Conservation (phyloP, 192 early-diverging fungal genomes). For the Radiomyces spectabilis region DNA sequence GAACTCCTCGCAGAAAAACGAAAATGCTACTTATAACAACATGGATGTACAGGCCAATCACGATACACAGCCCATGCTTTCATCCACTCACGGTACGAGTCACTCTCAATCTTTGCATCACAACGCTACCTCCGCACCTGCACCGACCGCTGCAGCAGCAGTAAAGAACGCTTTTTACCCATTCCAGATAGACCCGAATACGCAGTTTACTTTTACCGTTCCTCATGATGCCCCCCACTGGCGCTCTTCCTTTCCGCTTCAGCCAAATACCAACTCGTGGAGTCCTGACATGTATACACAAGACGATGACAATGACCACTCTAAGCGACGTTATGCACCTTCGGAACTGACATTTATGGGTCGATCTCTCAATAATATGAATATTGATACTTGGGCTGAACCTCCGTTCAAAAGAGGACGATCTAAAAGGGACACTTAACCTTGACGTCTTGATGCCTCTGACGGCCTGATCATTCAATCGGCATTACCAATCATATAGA, state of each 20-base stretch:
- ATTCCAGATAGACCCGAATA: slow-evolving; percentile 26
- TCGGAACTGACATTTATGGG: slow-evolving; percentile 27
- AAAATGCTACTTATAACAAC: too few species aligned
- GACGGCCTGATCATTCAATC: too few species aligned
- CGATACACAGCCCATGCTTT: too few species aligned
- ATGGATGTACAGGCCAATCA: too few species aligned
- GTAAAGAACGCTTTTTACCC: slow-evolving; percentile 9
- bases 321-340: slow-evolving; percentile 11
- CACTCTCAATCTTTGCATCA: too few species aligned
- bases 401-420: slow-evolving; percentile 23
- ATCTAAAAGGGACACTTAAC: too few species aligned
- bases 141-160: neutral
- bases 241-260: slow-evolving; percentile 2
- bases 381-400: slow-evolving; percentile 13
- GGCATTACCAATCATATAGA: too few species aligned
- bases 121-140: neutral
- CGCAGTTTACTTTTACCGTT: slow-evolving; percentile 28
- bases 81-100: too few species aligned
- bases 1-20: too few species aligned
- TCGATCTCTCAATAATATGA: slow-evolving; percentile 17
- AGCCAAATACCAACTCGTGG: too few species aligned
- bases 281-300: neutral
- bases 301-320: slow-evolving; percentile 2
- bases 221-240: slow-evolving; percentile 2
- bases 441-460: too few species aligned